Conservation (phyloP, 2,329 filamentous ascomycete species). For the Lasiodiplodia theobromae region DNA sequence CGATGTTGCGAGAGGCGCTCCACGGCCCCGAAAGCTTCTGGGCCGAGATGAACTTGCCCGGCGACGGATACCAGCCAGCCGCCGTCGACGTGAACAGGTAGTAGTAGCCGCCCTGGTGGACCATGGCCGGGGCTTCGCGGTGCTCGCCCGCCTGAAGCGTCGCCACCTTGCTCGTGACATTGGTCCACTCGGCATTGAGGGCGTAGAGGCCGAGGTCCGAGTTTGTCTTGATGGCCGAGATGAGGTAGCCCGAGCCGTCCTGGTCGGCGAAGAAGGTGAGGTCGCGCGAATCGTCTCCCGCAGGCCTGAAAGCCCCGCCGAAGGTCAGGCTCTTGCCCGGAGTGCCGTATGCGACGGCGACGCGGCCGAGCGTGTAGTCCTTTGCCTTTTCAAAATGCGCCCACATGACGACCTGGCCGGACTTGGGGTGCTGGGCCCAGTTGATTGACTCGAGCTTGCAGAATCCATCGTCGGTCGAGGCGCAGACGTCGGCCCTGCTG, state of each 20-base stretch:
- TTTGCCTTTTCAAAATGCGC: slow-evolving; percentile 34
- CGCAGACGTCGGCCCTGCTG: slow-evolving; percentile 11
- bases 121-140: slow-evolving; percentile 34
- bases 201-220: slow-evolving; percentile 36
- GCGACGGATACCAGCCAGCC: slow-evolving; percentile 35
- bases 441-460: slow-evolving; percentile 34
- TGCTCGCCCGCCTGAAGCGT: slow-evolving; percentile 31
- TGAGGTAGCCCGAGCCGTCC: slow-evolving; percentile 30
- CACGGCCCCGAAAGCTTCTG: slow-evolving; percentile 8
- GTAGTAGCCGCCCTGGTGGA: slow-evolving; percentile 31
- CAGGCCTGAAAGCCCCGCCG: slow-evolving; percentile 33
- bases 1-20: slow-evolving; percentile 32
- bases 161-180: slow-evolving; percentile 30
- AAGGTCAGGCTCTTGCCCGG: slow-evolving; percentile 32
- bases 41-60: slow-evolving; percentile 26
- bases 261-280: slow-evolving; percentile 35
- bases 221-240: slow-evolving; percentile 34
- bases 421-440: slow-evolving; percentile 31
- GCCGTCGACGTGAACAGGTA: slow-evolving; percentile 35
- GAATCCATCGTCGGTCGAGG: neutral
- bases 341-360: slow-evolving; percentile 34
- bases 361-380: slow-evolving; percentile 34
- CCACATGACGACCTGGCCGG: slow-evolving; percentile 34
- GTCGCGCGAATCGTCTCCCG: slow-evolving; percentile 34
- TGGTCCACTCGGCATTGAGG: slow-evolving; percentile 33